Conservation (phyloP, 2,329 filamentous ascomycete genomes). For the Epichloe sylvatica region DNA sequence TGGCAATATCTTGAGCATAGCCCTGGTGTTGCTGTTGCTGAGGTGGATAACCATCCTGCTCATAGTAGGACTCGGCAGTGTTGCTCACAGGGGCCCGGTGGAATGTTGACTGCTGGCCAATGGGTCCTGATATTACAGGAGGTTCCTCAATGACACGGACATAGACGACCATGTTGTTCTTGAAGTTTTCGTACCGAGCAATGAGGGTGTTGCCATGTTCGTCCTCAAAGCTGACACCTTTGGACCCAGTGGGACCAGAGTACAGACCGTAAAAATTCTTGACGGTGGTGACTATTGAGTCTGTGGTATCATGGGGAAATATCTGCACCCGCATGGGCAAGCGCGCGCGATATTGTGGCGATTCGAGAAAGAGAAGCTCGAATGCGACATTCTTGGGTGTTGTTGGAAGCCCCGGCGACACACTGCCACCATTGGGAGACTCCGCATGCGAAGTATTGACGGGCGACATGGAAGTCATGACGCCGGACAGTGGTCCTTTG, state of each 20-base stretch:
- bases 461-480: constrained; percentile 35
- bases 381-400: constrained; percentile 65
- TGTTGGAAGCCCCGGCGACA: constrained; percentile 32
- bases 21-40: constrained; percentile 31
- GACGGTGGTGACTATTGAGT: constrained; percentile 94
- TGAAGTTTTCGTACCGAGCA: constrained; percentile 90
- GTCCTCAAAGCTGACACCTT: constrained; percentile 92
- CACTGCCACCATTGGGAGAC: constrained; percentile 28
- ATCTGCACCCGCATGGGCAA: constrained; percentile 82
- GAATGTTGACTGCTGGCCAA: constrained; percentile 31
- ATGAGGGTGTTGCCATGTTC: constrained; percentile 80
- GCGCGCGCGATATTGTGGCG: constrained; percentile 55
- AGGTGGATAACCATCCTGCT: constrained; percentile 34
- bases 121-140: constrained; percentile 32
- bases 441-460: constrained; percentile 21
- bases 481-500: not conserved
- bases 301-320: constrained; percentile 87
- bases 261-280: constrained; percentile 99
- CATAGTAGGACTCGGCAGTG: constrained; percentile 32
- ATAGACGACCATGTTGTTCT: constrained; percentile 82
- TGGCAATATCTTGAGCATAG: constrained; percentile 47
- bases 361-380: constrained; percentile 56
- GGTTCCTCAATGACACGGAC: constrained; percentile 66
- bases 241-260: constrained; percentile 52
- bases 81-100: constrained; percentile 33